Conservation (phyloP, 2,329 filamentous ascomycete genomes). For the Tolypocladium inflatum region DNA sequence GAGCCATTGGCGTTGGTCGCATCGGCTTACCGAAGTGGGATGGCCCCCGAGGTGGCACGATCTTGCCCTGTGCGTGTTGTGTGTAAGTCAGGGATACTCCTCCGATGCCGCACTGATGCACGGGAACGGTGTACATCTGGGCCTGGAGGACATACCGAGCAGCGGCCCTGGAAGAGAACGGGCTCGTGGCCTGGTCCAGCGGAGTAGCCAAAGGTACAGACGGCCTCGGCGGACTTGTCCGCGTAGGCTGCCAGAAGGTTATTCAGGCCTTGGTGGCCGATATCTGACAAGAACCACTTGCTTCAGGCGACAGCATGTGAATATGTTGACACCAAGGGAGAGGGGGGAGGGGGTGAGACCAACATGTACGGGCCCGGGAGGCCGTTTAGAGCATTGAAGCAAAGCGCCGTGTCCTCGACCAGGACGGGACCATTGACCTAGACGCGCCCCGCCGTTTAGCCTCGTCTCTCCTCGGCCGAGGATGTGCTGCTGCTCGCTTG, state of each 20-base stretch:
- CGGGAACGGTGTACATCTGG: background rate
- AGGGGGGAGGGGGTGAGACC: slow-evolving; percentile 5
- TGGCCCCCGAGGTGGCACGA: slow-evolving; percentile 76
- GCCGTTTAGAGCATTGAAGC: slow-evolving; percentile 84
- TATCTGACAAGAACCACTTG: slow-evolving; percentile 83
- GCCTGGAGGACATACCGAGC: slow-evolving; percentile 47
- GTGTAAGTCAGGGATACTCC: background rate
- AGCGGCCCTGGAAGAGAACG: slow-evolving; percentile 85
- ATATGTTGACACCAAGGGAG: background rate
- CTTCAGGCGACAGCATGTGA: slow-evolving; percentile 34
- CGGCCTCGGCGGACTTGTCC: slow-evolving; percentile 84
- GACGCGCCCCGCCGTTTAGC: background rate
- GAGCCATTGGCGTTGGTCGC: background rate
- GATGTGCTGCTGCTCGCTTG: background rate
- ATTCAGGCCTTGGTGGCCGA: slow-evolving; percentile 81
- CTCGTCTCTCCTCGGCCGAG: background rate
- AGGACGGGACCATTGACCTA: slow-evolving; percentile 80
- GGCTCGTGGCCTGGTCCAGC: slow-evolving; percentile 76
- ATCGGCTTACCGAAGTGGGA: slow-evolving; percentile 63
- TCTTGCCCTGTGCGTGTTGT: slow-evolving; percentile 46
- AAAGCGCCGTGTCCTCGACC: slow-evolving; percentile 91
- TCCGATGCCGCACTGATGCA: background rate
- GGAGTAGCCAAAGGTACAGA: slow-evolving; percentile 93
- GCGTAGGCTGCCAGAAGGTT: slow-evolving; percentile 81
- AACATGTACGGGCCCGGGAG: slow-evolving; percentile 94